Percentiles rank a stretch among this genome's conserved stretches.
These are phyloP conservation scores for Tulasnella sp. DNA, from an alignment of 768 basidiomycete genomes.

Conservation along the genomic window DNA sequence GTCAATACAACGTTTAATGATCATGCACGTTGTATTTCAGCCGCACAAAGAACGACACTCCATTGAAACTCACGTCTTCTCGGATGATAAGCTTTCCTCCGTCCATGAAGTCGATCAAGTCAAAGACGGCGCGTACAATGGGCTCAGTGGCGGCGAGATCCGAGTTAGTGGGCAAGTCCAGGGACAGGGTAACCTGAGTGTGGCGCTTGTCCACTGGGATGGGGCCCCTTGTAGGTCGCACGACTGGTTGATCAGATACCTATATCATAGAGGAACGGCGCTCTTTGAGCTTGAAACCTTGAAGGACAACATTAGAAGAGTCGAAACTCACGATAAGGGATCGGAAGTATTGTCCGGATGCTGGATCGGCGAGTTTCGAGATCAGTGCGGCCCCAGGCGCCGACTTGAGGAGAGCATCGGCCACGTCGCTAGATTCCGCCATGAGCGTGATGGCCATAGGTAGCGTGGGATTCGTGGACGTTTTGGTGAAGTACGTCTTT, in stretches of 20 bases:
- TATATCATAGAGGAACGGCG: constrained; percentile 21
- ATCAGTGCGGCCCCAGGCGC: constrained; percentile 39
- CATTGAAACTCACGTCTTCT: constrained; percentile 40
- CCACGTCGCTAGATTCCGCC: constrained; percentile 82
- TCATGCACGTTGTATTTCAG: not conserved
- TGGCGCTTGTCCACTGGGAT: constrained; percentile 41
- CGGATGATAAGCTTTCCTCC: constrained; percentile 41
- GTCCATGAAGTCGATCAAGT: constrained; percentile 57
- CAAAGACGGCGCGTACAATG: constrained; percentile 58
- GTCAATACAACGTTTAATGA: not conserved
- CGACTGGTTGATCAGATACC: constrained; percentile 78
- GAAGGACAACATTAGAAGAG: not conserved
- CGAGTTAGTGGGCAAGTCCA: constrained; percentile 43
- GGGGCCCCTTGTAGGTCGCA: constrained; percentile 44
- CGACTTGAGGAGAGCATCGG: constrained; percentile 62
- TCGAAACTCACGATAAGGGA: constrained; percentile 57
- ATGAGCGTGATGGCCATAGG: constrained; percentile 58
- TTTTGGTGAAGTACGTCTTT: constrained; percentile 61
- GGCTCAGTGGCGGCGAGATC: constrained; percentile 40
- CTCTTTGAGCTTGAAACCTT: constrained; percentile 7
- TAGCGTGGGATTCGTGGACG: constrained; percentile 51
- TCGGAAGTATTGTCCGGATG: constrained; percentile 64
- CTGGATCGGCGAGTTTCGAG: constrained; percentile 50
- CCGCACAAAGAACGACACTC: not conserved
- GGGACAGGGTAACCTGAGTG: constrained; percentile 65